Conservation (phyloP, 176 grass and related monocot species). For the Chloris gayana region DNA sequence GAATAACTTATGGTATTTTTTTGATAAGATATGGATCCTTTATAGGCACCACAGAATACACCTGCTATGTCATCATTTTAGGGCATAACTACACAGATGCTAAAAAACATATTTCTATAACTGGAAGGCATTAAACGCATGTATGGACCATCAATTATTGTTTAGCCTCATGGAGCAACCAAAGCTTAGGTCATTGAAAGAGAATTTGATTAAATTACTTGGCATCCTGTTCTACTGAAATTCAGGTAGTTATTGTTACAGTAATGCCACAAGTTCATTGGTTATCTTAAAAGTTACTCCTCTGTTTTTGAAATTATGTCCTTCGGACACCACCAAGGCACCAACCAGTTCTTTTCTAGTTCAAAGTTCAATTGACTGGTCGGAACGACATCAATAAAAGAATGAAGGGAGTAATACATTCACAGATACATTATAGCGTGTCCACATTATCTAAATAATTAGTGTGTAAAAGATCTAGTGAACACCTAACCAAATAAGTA, state of each 20-base stretch:
- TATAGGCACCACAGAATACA: background rate
- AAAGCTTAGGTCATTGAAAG: background rate
- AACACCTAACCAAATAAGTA: constrained; percentile 3
- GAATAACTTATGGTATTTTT: background rate
- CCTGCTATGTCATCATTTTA: background rate
- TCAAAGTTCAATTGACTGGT: too few species aligned
- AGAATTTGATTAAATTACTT: constrained; percentile 1
- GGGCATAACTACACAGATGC: background rate
- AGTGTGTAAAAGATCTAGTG: constrained; percentile 1
- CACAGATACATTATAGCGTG: background rate
- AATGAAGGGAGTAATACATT: too few species aligned
- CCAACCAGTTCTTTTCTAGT: too few species aligned
- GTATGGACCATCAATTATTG: too few species aligned
- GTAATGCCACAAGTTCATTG: constrained; percentile 11
- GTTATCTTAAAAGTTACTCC: background rate
- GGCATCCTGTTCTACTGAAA: background rate
- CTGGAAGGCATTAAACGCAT: background rate
- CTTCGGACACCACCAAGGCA: too few species aligned
- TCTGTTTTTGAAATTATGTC: too few species aligned
- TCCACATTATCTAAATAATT: too few species aligned
- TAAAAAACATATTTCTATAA: background rate
- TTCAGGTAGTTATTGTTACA: constrained; percentile 7
- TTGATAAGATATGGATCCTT: background rate
- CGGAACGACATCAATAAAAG: too few species aligned
- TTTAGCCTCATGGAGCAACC: background rate